Evolutionary conservation across 2,329 filamentous ascomycete genomes (phyloP).

Genomic region (Pseudopyricularia cyperi): DNA sequence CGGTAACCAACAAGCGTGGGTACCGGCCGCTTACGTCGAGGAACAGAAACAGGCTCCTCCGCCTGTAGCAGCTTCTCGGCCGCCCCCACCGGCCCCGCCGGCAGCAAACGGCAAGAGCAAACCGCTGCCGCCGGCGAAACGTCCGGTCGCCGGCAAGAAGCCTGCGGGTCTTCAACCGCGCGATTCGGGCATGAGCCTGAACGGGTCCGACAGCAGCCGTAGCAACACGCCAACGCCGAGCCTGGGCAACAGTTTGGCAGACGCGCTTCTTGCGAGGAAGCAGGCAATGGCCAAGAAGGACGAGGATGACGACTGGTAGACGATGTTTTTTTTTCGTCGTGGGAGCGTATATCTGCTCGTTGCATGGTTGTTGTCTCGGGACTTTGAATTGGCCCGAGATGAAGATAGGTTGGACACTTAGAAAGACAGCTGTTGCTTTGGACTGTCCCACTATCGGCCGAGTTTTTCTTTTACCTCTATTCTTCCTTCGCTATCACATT

Average conservation of each 20-base stretch:
- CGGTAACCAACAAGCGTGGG: conserved; percentile 66
- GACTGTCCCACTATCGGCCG: neutral
- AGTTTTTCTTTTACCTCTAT: neutral
- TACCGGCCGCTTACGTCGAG: conserved; percentile 87
- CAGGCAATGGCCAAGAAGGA: conserved; percentile 61
- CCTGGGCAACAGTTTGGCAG: conserved; percentile 60
- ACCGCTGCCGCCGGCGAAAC: conserved; percentile 63
- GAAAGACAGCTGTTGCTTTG: neutral
- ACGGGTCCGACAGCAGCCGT: conserved; percentile 47
- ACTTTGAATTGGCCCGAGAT: neutral
- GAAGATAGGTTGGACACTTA: neutral
- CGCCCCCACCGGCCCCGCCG: conserved; percentile 55
- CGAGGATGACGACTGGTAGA: conserved; percentile 59
- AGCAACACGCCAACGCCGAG: conserved; percentile 61
- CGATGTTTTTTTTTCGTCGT: neutral
- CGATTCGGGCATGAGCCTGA: conserved; percentile 55
- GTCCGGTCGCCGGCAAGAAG: conserved; percentile 61
- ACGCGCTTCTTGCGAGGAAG: conserved; percentile 65
- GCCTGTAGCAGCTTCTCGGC: conserved; percentile 45
- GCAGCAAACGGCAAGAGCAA: conserved; percentile 16
- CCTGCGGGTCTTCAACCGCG: conserved; percentile 55
- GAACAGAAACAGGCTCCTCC: conserved; percentile 56
- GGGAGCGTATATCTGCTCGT: neutral
- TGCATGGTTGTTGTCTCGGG: neutral
- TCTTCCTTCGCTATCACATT: neutral